Base-by-base conservation (phyloP, 2,329 filamentous ascomycete species). In the Madurella fahalii region DNA sequence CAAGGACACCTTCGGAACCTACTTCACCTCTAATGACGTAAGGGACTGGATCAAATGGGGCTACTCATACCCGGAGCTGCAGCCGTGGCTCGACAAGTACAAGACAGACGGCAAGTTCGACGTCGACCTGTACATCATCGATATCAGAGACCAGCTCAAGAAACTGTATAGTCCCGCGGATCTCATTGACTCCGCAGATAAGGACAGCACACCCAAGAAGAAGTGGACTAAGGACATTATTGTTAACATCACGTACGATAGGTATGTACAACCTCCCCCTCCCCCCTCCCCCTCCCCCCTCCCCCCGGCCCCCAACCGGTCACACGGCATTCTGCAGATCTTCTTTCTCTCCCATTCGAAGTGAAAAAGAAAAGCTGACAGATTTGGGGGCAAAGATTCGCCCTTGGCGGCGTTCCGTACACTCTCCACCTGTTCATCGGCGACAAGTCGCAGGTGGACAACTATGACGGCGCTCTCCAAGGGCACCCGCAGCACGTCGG, bases 61-160 rank as follows among this genome's bases (percentile, higher is more conserved):
- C 4, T 51, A 51, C 17, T 13, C 49, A 15, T 51, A 51, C 32
- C 40, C 49, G 11, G 49, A 39, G 11, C 32, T 51, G 13, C 40
- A 51, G 31, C 40, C 40, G n/a, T 51, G 49, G 49, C 46, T 48
- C 20, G n/a, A 37, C 46, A 48, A 48, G 32, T 48, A 48, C 46
- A 48, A 48, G n/a, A 16, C 40, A 15, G 31, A 37, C n/a, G 46
- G 34, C n/a, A 17, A 48, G 9, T 48, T 48, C 11, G 17, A 40
- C 34, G 46, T 16, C 4, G 18, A 9, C 16, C 16, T 39, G 17
- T 48, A 48, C 17, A 37, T 48, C 3, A 32, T 17, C 31, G 46
- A 48, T 32, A 18, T 48, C 46, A 48, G 39, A 18, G 20, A 32
- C 46, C 25, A 34, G 46, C 31, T 48, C 31, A 48, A 48, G 15